phyloP scores from a whole-genome alignment of 2,329 filamentous ascomycete genomes.

The Lasiodiplodia citricola region DNA sequence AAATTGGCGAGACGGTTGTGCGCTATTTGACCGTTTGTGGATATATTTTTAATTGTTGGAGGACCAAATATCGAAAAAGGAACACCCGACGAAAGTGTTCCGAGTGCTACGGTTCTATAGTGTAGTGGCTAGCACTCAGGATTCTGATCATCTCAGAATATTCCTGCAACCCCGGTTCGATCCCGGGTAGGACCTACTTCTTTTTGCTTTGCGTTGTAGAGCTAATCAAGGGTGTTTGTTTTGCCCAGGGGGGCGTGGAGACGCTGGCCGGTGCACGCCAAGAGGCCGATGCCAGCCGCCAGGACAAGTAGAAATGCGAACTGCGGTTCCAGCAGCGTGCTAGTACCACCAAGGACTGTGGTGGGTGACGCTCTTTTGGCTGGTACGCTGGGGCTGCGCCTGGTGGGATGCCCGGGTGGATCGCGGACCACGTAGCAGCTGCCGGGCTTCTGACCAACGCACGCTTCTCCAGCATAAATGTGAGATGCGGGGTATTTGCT shows the following conservation, averaged over 20 bases:
- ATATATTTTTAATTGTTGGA: too few species aligned
- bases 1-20: too few species aligned
- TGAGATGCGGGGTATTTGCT: neutral
- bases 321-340: neutral
- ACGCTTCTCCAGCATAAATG: neutral
- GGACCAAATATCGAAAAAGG: too few species aligned
- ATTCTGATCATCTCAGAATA: neutral
- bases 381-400: neutral
- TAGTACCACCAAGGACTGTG: neutral
- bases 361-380: neutral
- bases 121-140: constrained; percentile 20
- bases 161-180: constrained; percentile 27
- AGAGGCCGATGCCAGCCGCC: constrained; percentile 3
- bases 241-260: neutral
- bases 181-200: constrained; percentile 19
- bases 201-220: neutral
- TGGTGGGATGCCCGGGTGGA: neutral
- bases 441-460: neutral
- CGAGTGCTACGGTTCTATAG: neutral
- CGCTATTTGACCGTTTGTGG: too few species aligned
- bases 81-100: too few species aligned
- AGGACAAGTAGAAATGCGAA: neutral
- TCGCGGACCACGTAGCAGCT: neutral
- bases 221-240: neutral
- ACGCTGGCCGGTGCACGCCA: neutral